Percentiles rank a stretch among this genome's conserved stretches.
Evolutionary conservation across 1,284 basidiomycete genomes (phyloP).

Genomic region (Puccinia novopanici): DNA sequence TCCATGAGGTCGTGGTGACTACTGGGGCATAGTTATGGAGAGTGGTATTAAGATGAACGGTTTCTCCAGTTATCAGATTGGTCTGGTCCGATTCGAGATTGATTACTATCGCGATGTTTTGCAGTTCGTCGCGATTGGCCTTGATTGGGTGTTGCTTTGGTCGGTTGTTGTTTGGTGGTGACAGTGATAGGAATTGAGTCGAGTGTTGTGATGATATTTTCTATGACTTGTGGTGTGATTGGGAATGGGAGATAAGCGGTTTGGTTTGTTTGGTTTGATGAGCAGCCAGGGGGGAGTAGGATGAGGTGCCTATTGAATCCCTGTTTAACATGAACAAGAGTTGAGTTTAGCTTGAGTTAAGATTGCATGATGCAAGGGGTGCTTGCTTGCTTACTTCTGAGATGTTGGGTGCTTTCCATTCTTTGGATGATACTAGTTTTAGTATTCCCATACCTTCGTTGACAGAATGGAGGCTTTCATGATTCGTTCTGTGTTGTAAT

Average conservation of each 20-base stretch:
- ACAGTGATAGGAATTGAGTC: not conserved
- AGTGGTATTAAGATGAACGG: too few relatives aligned
- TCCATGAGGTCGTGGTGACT: too few relatives aligned
- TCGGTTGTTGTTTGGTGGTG: not conserved
- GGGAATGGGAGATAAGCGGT: not conserved
- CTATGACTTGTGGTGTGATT: not conserved
- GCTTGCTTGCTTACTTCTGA: not conserved
- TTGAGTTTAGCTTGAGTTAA: too few relatives aligned
- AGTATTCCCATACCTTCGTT: conserved; percentile 8
- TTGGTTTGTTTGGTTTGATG: not conserved
- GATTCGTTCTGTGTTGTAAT: not conserved
- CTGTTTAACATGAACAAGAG: too few relatives aligned
- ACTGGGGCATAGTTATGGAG: too few relatives aligned
- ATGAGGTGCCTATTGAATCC: conserved; percentile 6
- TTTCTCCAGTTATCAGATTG: too few relatives aligned
- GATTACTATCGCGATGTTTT: too few relatives aligned
- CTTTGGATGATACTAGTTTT: not conserved
- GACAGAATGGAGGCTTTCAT: conserved; percentile 1
- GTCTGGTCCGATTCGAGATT: too few relatives aligned
- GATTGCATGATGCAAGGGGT: too few relatives aligned
- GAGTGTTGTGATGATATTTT: not conserved
- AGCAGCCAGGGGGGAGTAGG: not conserved
- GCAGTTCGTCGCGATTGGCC: too few relatives aligned
- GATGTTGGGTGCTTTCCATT: conserved; percentile 13
- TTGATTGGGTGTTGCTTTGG: too few relatives aligned